Percentiles rank a stretch among this genome's conserved stretches.
Conservation (phyloP, 257 asterid genomes). For the Scutellaria barbata region DNA sequence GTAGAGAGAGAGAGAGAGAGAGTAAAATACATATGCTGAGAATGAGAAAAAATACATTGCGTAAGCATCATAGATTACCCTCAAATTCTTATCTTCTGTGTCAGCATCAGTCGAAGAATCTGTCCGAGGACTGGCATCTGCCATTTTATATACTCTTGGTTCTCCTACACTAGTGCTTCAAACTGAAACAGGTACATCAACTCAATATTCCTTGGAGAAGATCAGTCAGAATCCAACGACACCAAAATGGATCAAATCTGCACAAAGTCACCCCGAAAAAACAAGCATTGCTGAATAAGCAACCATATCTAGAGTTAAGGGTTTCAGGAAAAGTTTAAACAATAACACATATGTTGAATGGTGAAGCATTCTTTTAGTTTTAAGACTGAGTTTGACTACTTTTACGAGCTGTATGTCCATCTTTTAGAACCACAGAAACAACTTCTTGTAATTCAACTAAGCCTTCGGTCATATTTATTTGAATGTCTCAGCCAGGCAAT, state of each 20-base stretch:
- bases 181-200: constrained; percentile 25
- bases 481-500: constrained; percentile 6
- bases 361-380: constrained; percentile 4
- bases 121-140: constrained; percentile 80
- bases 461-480: neutral
- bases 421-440: neutral
- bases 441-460: neutral
- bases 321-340: neutral
- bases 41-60: neutral
- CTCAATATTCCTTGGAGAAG: constrained; percentile 34
- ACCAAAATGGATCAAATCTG: constrained; percentile 6
- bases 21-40: neutral
- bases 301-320: constrained; percentile 18
- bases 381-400: neutral
- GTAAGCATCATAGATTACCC: constrained; percentile 47
- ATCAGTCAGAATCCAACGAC: constrained; percentile 26
- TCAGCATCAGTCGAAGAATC: constrained; percentile 93
- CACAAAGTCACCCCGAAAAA: constrained; percentile 15
- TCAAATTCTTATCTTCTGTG: constrained; percentile 74
- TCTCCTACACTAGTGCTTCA: constrained; percentile 35
- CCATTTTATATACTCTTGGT: constrained; percentile 57
- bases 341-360: constrained; percentile 7
- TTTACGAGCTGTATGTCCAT: neutral
- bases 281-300: constrained; percentile 10
- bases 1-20: no score